phyloP scores from a whole-genome alignment of 345 rosid genomes.

The Salix suchowensis region DNA sequence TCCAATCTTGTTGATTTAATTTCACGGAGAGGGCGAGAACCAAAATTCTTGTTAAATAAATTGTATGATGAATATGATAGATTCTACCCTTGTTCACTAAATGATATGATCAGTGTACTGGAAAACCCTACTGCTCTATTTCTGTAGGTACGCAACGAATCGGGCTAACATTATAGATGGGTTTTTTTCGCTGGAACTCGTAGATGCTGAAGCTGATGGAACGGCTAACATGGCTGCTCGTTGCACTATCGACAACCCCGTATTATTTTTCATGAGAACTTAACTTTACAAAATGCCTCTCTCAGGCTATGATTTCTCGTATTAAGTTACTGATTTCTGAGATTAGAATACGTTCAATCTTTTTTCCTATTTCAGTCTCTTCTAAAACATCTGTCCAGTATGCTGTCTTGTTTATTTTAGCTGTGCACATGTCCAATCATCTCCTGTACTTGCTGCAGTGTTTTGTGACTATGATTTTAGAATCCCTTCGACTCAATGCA shows the following conservation, averaged over 20 bases:
- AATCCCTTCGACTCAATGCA: not conserved
- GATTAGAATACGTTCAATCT: not conserved
- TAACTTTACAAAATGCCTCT: no score
- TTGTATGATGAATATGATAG: slow-evolving; percentile 5
- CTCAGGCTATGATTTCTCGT: no score
- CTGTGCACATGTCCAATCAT: not conserved
- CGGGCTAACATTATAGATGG: no score
- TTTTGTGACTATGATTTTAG: not conserved
- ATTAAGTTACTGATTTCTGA: no score
- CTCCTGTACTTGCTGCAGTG: not conserved
- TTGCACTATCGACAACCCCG: no score
- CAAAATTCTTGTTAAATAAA: not conserved
- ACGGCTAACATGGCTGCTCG: no score
- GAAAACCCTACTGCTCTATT: slow-evolving; percentile 8
- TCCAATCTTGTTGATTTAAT: slow-evolving; percentile 92
- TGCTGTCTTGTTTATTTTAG: not conserved
- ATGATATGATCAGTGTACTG: slow-evolving; percentile 9
- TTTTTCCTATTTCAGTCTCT: not conserved
- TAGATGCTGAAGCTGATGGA: no score
- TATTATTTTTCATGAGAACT: no score
- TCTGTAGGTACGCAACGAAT: slow-evolving; percentile 85
- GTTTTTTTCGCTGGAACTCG: no score
- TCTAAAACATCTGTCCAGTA: not conserved
- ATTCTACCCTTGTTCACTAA: not conserved
- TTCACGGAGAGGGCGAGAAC: slow-evolving; percentile 83